phyloP scores from a whole-genome alignment of 2,329 filamentous ascomycete genomes.

The Ophiostoma ulmi region DNA sequence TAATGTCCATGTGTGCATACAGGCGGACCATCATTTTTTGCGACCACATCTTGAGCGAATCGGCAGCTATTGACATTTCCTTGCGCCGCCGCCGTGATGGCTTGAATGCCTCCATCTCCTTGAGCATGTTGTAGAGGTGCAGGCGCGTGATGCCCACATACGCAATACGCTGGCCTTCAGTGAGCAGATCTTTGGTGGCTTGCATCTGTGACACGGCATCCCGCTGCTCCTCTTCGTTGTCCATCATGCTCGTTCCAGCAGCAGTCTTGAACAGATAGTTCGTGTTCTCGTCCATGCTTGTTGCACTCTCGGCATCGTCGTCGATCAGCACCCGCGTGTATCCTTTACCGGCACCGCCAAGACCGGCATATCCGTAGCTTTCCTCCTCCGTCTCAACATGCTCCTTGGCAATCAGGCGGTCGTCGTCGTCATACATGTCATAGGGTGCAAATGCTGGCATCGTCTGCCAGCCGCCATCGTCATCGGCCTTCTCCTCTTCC shows the following conservation, averaged over 20 bases:
- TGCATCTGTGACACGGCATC: slow-evolving; percentile 88
- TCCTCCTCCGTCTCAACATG: slow-evolving; percentile 65
- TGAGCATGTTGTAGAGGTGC: slow-evolving; percentile 71
- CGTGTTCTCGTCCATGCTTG: slow-evolving; percentile 95
- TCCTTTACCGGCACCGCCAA: slow-evolving; percentile 87
- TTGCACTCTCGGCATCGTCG: slow-evolving; percentile 88
- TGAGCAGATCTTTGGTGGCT: slow-evolving; percentile 90
- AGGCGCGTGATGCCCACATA: slow-evolving; percentile 88
- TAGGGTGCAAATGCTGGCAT: slow-evolving; percentile 93
- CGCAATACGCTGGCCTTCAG: slow-evolving; percentile 90
- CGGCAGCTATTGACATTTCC: slow-evolving; percentile 60
- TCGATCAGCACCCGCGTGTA: slow-evolving; percentile 95
- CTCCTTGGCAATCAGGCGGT: slow-evolving; percentile 78
- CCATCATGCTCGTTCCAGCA: slow-evolving; percentile 51
- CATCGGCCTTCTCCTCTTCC: slow-evolving; percentile 47
- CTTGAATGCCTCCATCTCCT: slow-evolving; percentile 59
- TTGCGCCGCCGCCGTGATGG: slow-evolving; percentile 62
- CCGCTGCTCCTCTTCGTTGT: slow-evolving; percentile 73
- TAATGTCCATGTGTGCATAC: slow-evolving; percentile 96
- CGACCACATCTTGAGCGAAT: slow-evolving; percentile 88
- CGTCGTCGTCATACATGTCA: slow-evolving; percentile 93
- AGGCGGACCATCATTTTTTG: slow-evolving; percentile 97
- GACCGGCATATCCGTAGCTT: slow-evolving; percentile 62
- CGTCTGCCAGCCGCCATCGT: slow-evolving; percentile 76
- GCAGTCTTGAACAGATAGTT: slow-evolving; percentile 80